These are phyloP conservation scores for Trichoderma brevicompactum DNA, from an alignment of 2,329 filamentous ascomycete genomes.

Conservation along the genomic window DNA sequence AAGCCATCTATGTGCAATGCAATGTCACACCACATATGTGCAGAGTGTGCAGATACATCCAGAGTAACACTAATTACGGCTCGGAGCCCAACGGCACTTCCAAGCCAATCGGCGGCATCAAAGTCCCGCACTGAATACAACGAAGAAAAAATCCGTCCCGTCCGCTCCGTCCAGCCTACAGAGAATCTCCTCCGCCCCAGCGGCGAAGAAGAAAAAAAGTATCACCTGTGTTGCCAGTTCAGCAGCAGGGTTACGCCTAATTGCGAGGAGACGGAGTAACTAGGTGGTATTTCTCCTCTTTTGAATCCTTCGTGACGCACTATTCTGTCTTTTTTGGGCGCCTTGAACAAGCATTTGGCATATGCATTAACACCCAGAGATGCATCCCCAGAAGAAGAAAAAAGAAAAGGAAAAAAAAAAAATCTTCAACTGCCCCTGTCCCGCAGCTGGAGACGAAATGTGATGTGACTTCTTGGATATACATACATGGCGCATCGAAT, in stretches of 20 bases:
- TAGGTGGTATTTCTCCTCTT: slow-evolving; percentile 16
- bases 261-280: neutral
- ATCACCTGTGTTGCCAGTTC: neutral
- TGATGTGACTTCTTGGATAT: slow-evolving; percentile 3
- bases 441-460: slow-evolving; percentile 3
- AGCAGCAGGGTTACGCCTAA: slow-evolving; percentile 1
- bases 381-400: slow-evolving; percentile 1
- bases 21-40: neutral
- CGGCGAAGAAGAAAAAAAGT: slow-evolving; percentile 1
- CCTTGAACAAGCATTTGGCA: neutral
- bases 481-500: neutral
- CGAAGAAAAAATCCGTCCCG: too few relatives aligned
- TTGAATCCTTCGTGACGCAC: neutral
- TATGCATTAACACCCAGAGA: slow-evolving; percentile 20
- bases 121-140: neutral
- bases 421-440: neutral
- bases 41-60: neutral
- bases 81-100: slow-evolving; percentile 3
- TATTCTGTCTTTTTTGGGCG: neutral
- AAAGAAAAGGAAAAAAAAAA: neutral
- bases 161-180: neutral
- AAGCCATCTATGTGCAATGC: neutral
- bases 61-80: neutral
- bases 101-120: slow-evolving; percentile 4
- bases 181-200: neutral